Percentiles rank a stretch among this genome's conserved stretches.
Conservation (phyloP, 805 yeast species). For the Candida stauntonica region DNA sequence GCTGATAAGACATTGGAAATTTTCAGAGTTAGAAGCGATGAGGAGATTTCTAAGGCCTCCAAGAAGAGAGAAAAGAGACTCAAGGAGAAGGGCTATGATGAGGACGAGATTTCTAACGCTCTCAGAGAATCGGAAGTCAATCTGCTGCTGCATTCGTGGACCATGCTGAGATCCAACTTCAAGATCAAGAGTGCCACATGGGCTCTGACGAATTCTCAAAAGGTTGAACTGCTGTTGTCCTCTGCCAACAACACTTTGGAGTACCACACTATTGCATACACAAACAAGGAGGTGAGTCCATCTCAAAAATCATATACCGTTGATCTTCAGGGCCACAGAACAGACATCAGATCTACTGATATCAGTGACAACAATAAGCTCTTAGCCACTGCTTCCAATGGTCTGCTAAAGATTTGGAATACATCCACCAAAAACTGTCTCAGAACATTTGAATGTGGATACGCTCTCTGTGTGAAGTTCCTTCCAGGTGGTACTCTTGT, state of each 20-base stretch:
- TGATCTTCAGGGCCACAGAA: constrained; percentile 82
- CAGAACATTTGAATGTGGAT: constrained; percentile 85
- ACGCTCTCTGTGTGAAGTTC: constrained; percentile 74
- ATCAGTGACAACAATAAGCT: constrained; percentile 76
- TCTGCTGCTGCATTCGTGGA: constrained; percentile 63
- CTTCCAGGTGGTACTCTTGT: constrained; percentile 89
- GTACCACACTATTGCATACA: constrained; percentile 59
- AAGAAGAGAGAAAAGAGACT: constrained; percentile 75
- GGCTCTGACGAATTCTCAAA: constrained; percentile 44
- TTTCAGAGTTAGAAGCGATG: constrained; percentile 68
- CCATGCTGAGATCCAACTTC: constrained; percentile 57
- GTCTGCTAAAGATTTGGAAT: constrained; percentile 87
- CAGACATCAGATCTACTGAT: constrained; percentile 81
- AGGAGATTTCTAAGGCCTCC: constrained; percentile 75
- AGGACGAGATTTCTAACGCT: constrained; percentile 53
- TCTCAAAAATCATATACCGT: constrained; percentile 51
- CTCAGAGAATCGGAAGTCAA: constrained; percentile 45
- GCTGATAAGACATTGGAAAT: constrained; percentile 77
- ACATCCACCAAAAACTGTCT: constrained; percentile 66
- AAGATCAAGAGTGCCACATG: constrained; percentile 68
- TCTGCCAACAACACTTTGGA: constrained; percentile 74
- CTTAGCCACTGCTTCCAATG: constrained; percentile 87
- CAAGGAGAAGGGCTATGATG: constrained; percentile 60
- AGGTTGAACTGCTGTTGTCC: constrained; percentile 59
- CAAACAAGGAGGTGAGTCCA: constrained; percentile 44